Conservation (phyloP, 768 basidiomycete genomes). For the Tulasnella sp. region DNA sequence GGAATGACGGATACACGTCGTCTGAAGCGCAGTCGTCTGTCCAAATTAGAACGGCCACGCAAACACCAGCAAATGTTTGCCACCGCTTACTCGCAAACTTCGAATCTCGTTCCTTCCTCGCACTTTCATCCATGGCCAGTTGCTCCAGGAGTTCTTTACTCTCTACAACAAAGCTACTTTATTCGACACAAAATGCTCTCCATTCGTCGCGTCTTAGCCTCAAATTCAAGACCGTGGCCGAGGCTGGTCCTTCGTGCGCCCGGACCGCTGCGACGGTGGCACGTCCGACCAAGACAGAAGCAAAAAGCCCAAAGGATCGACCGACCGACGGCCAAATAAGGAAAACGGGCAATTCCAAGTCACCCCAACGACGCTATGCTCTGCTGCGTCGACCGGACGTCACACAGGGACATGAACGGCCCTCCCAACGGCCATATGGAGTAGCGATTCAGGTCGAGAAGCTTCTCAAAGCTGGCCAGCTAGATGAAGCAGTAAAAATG, state of each 20-base stretch:
- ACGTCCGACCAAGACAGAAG: not conserved
- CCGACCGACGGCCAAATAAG: not conserved
- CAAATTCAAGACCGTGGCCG: not conserved
- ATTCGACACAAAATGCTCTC: not conserved
- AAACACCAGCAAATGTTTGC: not conserved
- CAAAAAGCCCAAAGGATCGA: not conserved
- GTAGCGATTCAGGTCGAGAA: constrained; percentile 31
- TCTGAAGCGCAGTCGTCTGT: constrained; percentile 9
- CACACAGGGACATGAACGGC: constrained; percentile 18
- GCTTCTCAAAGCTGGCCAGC: constrained; percentile 49
- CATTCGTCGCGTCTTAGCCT: not conserved
- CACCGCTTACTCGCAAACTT: not conserved
- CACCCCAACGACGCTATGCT: constrained; percentile 5
- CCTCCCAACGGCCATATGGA: constrained; percentile 29
- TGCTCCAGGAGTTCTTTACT: not conserved
- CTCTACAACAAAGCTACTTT: not conserved
- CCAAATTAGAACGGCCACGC: constrained; percentile 19
- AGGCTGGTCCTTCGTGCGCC: not conserved
- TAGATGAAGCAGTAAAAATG: constrained; percentile 60
- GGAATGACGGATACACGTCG: constrained; percentile 1
- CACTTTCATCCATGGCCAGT: not conserved
- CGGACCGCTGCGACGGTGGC: not conserved
- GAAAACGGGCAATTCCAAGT: not conserved
- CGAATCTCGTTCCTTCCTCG: not conserved
- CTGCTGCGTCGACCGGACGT: constrained; percentile 10